Base-by-base conservation (phyloP, 768 basidiomycete genomes). In the Clitopilus passeckerianus region DNA sequence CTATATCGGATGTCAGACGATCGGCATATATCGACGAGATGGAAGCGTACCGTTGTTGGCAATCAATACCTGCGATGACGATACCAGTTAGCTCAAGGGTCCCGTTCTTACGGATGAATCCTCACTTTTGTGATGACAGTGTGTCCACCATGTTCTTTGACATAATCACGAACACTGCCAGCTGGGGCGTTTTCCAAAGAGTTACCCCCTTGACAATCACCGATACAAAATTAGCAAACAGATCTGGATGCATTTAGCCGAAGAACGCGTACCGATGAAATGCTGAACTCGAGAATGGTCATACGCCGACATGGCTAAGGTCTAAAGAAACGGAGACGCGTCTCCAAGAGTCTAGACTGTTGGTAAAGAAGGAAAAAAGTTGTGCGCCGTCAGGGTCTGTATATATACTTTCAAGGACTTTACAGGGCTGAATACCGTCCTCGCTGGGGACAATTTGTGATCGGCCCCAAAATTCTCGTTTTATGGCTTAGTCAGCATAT, bases 121-220 rank as follows among this genome's bases (percentile, higher is more conserved):
- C 82, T 62, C 66, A 95, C 97, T 80, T 98, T 98, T 60, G 94
- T 97, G 75, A 99, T 98, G 61, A 98, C 95, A 18, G 97, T 96
- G 74, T 99, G 97, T 59, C 97, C 97, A 9, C 95, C 95, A 71
- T 95, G 80, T 54, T 78, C 76, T 70, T 90, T 88, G 34, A 98
- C 95, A 74, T 96, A 99, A 76, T 98, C 95, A 63, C 86, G 80
- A 43, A 99, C 87, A 61, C 80, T 83, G 57, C 91, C 85, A 24
- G 87, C 79, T 24, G 89, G 77, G 30, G 95, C 95, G 61, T 84
- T 88, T 61, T 95, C 92, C 62, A 99, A 71, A 30, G 91, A 86
- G 76, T 98, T 98, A 62, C 93, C 95, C 68, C 97, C 97, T 98
- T 68, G n/a, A 58, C 57, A 35, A 50, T 64, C 34, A 62, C 62